Conservation (phyloP, 768 basidiomycete genomes). For the Glaciozyma antarctica region DNA sequence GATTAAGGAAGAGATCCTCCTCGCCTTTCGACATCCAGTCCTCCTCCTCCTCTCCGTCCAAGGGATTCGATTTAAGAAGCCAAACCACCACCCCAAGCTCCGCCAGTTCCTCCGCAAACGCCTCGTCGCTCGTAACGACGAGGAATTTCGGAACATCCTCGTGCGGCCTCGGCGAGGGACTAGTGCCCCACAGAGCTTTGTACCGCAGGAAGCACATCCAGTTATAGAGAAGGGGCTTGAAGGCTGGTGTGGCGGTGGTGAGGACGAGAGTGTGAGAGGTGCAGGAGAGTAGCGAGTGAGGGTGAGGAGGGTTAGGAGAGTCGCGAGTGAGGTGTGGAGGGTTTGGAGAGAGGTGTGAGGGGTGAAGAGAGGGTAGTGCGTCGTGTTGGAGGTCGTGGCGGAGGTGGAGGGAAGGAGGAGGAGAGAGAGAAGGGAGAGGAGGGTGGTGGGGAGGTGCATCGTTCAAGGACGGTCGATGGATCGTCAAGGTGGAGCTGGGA, state of each 20-base stretch:
- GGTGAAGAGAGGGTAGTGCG: constrained; percentile 15
- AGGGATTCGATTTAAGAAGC: constrained; percentile 12
- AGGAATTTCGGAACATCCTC: constrained; percentile 13
- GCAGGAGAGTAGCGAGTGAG: constrained; percentile 14
- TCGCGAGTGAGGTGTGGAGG: constrained; percentile 27
- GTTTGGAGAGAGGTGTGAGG: constrained; percentile 2
- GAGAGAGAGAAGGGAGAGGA: not conserved
- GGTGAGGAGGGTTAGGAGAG: constrained; percentile 26
- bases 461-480: too few relatives aligned
- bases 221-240: constrained; percentile 31
- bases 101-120: constrained; percentile 21
- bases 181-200: constrained; percentile 17
- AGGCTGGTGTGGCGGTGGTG: constrained; percentile 29
- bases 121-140: constrained; percentile 28
- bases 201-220: constrained; percentile 32
- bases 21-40: not conserved
- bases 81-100: constrained; percentile 25
- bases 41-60: constrained; percentile 12
- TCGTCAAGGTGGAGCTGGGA: too few relatives aligned
- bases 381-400: constrained; percentile 4
- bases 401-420: not conserved
- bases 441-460: too few relatives aligned
- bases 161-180: not conserved
- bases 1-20: constrained; percentile 27
- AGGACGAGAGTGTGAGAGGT: constrained; percentile 28